Conservation (phyloP, 2,329 filamentous ascomycete genomes). For the Pseudogymnoascus sp. region DNA sequence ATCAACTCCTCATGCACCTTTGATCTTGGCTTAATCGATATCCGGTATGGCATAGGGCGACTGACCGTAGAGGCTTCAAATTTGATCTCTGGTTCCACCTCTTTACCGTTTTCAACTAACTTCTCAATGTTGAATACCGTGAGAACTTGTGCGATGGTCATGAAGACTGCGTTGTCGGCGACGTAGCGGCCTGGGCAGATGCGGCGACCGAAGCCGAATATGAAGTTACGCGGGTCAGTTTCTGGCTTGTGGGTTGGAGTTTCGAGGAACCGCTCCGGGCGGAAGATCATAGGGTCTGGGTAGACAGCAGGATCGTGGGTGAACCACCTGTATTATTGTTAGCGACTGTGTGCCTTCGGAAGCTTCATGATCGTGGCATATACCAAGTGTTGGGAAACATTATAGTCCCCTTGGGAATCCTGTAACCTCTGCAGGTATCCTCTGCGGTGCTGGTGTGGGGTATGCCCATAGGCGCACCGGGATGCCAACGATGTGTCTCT, state of each 20-base stretch:
- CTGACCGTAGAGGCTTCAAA: constrained; percentile 33
- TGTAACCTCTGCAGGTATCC: constrained; percentile 47
- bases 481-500: constrained; percentile 38
- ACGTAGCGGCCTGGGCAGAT: constrained; percentile 19
- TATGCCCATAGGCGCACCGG: constrained; percentile 41
- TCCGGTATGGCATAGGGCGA: constrained; percentile 33
- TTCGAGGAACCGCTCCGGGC: constrained; percentile 30
- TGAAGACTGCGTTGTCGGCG: constrained; percentile 12
- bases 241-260: constrained; percentile 32
- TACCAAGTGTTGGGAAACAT: constrained; percentile 16
- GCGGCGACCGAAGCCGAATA: constrained; percentile 12
- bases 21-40: constrained; percentile 31
- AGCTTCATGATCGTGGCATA: neutral
- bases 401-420: constrained; percentile 47
- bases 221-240: constrained; percentile 19
- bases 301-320: constrained; percentile 31
- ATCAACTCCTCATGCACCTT: constrained; percentile 30
- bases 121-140: constrained; percentile 40
- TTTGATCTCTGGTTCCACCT: constrained; percentile 25
- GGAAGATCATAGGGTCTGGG: constrained; percentile 34
- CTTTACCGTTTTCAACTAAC: constrained; percentile 31
- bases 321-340: constrained; percentile 13
- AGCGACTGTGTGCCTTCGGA: neutral
- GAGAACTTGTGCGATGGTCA: constrained; percentile 36
- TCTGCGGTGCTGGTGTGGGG: constrained; percentile 46